Evolutionary conservation across 2,329 filamentous ascomycete genomes (phyloP), one percentile per base, ranked within the genome.

Genomic region (Fusarium cicatricum): DNA sequence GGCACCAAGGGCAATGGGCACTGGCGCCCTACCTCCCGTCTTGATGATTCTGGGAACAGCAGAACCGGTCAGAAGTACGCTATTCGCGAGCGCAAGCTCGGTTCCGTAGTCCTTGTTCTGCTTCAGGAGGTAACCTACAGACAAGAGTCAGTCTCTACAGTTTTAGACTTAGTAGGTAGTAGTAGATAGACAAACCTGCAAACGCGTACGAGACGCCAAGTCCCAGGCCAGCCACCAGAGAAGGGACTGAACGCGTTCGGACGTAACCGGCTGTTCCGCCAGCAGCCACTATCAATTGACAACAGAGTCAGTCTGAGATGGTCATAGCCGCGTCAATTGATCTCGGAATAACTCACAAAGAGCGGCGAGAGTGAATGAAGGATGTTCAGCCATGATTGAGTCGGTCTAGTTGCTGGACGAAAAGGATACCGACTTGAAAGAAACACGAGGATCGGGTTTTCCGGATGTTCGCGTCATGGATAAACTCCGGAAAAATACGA

Each of bases 31-130:
- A 1, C 60, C 75, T 16, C 69, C 70, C 11, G 76, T 77, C 66
- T 76, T 75, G 58, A 77, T 69, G 23, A 76, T 71, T 19, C 75
- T 66, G 10, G 73, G 73, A 12, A 74, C 60, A n/a, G 74, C 74
- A 0, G 75, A 75, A 10, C 71, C 75, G 10, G 72, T 68, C 14
- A 78, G 58, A 3, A 74, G 58, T 31, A 77, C 55, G 52, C 75
- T 77, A 64, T 74, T 78, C 32, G 71, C 75, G 5, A 78, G 69
- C 2, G 75, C 75, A 29, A 78, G 68, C 68, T 78, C 76, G 10
- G 75, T 66, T 31, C 75, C 75, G 44, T 77, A 76, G 66, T 78
- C 75, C 64, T 75, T 75, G 66, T 78, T 78, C 49, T 71, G 63
- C 64, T 75, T 76, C 51, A 78, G 69, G 17, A 78, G 72, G 38